Percentiles rank a stretch among this genome's conserved stretches.
phyloP scores from a whole-genome alignment of 2,329 filamentous ascomycete genomes.

The Calonectria pseudoreteaudii region DNA sequence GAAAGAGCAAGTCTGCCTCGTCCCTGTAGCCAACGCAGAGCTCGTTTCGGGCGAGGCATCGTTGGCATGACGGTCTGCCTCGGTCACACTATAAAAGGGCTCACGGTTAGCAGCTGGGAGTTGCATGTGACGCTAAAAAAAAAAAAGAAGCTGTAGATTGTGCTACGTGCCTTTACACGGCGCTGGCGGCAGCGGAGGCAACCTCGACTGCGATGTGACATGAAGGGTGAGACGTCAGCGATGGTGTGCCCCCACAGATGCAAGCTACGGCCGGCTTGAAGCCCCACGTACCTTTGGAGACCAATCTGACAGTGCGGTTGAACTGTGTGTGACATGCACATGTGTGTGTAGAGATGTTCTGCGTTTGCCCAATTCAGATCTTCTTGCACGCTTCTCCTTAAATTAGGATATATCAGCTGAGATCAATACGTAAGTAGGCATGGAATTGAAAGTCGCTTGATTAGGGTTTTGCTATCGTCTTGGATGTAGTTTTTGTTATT shows the following conservation, averaged over 20 bases:
- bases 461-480: neutral
- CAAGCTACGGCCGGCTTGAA: neutral
- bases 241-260: slow-evolving; percentile 21
- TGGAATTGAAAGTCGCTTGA: neutral
- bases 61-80: slow-evolving; percentile 49
- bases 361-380: neutral
- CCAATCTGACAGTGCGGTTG: neutral
- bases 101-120: neutral
- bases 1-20: slow-evolving; percentile 51
- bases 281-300: neutral
- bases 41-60: slow-evolving; percentile 52
- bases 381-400: neutral
- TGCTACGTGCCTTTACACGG: slow-evolving; percentile 40
- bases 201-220: slow-evolving; percentile 46
- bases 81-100: slow-evolving; percentile 46
- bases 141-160: neutral
- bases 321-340: neutral
- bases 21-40: slow-evolving; percentile 54
- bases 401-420: neutral
- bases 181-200: slow-evolving; percentile 48
- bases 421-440: neutral
- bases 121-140: too few relatives aligned
- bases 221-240: slow-evolving; percentile 16
- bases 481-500: neutral
- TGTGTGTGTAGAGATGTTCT: too few relatives aligned